phyloP scores from a whole-genome alignment of 2,329 filamentous ascomycete species.

The Exophiala oligosperma region DNA sequence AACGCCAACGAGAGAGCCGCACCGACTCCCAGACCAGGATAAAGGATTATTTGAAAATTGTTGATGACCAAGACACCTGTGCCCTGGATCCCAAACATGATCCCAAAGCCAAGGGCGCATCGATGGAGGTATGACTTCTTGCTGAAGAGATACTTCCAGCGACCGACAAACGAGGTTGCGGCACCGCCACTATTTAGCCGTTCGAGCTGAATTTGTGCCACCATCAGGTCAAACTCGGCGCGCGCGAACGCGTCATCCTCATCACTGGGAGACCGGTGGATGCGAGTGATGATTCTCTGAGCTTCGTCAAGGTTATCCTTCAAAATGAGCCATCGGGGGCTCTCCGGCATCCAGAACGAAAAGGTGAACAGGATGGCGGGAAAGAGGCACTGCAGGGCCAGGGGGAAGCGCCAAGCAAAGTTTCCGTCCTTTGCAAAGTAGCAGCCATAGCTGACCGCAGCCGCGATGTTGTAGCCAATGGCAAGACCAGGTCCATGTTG shows the following conservation, averaged over 20 bases:
- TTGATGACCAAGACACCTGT: neutral
- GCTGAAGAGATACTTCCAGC: neutral
- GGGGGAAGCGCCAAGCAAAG: constrained; percentile 1
- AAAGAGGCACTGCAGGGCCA: neutral
- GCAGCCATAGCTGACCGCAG: neutral
- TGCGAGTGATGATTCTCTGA: constrained; percentile 41
- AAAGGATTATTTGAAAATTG: neutral
- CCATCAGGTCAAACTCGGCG: neutral
- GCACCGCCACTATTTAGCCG: neutral
- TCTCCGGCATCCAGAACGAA: constrained; percentile 56
- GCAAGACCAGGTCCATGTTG: neutral
- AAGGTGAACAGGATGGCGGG: constrained; percentile 32
- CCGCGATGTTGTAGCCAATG: neutral
- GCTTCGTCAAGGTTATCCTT: constrained; percentile 56
- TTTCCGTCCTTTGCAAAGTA: neutral
- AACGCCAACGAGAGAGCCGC: neutral
- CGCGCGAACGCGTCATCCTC: neutral
- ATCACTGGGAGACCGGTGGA: neutral
- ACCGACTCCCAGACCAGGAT: neutral
- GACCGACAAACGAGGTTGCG: neutral
- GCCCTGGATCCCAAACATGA: neutral
- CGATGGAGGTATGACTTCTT: neutral
- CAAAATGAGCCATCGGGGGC: constrained; percentile 58
- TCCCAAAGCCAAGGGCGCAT: neutral
- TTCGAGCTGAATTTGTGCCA: neutral